A percentile compares a stretch with the other conserved stretches of the same genome.
Conservation (phyloP, 1,284 basidiomycete species). For the Austroboletus niveus region DNA sequence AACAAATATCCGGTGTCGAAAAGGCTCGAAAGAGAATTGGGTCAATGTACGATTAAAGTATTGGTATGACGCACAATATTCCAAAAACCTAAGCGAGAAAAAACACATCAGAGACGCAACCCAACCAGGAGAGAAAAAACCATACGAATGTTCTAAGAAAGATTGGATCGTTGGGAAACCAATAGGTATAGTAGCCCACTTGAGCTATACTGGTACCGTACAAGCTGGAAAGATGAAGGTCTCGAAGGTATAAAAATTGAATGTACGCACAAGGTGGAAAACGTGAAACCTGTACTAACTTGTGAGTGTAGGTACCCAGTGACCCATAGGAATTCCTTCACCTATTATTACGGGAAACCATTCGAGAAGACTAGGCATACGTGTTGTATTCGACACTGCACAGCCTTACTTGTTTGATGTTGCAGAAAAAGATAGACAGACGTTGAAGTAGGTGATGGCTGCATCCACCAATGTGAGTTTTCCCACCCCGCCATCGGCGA, state of each 20-base stretch:
- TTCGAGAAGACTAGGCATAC: too few relatives aligned
- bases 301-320: neutral
- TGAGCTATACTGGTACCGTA: constrained; percentile 6
- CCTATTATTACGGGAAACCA: neutral
- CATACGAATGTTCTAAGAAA: neutral
- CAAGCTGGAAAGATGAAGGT: constrained; percentile 1
- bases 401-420: too few relatives aligned
- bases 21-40: neutral
- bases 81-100: neutral
- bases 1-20: neutral
- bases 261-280: neutral
- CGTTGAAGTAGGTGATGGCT: too few relatives aligned
- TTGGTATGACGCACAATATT: neutral
- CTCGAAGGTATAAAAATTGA: neutral
- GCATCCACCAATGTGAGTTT: too few relatives aligned
- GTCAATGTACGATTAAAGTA: neutral
- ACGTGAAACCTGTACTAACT: neutral
- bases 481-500: too few relatives aligned
- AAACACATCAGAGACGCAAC: neutral
- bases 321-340: neutral
- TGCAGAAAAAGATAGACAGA: too few relatives aligned
- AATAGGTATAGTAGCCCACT: neutral
- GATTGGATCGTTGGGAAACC: neutral
- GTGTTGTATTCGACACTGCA: too few relatives aligned
- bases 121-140: neutral